Evolutionary conservation across 2,329 filamentous ascomycete genomes (phyloP).

Genomic region (Colletotrichum salicis): DNA sequence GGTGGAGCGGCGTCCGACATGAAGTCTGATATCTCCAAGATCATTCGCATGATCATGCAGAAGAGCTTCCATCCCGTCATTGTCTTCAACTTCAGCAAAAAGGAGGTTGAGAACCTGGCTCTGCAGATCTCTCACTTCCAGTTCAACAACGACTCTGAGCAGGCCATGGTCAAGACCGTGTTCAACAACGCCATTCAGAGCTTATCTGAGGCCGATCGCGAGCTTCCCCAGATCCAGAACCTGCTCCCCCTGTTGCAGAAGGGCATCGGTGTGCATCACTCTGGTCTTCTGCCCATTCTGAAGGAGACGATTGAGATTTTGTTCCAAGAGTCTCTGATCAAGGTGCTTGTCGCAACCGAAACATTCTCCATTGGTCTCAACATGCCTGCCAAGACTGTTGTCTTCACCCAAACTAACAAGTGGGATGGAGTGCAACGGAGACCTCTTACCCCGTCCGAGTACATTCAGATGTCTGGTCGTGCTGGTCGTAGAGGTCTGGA

Average conservation of each 20-base stretch:
- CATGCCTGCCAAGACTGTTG: conserved; percentile 99
- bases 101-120: conserved; percentile 92
- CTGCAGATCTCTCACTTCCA: conserved; percentile 86
- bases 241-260: conserved; percentile 88
- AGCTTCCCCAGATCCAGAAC: conserved; percentile 89
- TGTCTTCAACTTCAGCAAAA: conserved; percentile 99
- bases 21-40: conserved; percentile 90
- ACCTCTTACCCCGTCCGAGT: conserved; percentile 93
- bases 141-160: conserved; percentile 97
- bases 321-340: conserved; percentile 97
- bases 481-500: conserved; percentile 97
- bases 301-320: conserved; percentile 99
- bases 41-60: conserved; percentile 98
- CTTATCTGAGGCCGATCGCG: conserved; percentile 89
- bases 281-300: conserved; percentile 90
- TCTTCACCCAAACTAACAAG: conserved; percentile 97
- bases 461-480: conserved; percentile 98
- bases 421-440: conserved; percentile 86
- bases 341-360: conserved; percentile 96
- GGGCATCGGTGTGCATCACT: conserved; percentile 97
- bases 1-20: conserved; percentile 75
- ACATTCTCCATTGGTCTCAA: conserved; percentile 99
- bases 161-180: conserved; percentile 92
- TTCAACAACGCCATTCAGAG: conserved; percentile 94
- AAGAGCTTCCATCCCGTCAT: conserved; percentile 98